Conservation (phyloP, 306 rosid genomes). For the Gillenia trifoliata region DNA sequence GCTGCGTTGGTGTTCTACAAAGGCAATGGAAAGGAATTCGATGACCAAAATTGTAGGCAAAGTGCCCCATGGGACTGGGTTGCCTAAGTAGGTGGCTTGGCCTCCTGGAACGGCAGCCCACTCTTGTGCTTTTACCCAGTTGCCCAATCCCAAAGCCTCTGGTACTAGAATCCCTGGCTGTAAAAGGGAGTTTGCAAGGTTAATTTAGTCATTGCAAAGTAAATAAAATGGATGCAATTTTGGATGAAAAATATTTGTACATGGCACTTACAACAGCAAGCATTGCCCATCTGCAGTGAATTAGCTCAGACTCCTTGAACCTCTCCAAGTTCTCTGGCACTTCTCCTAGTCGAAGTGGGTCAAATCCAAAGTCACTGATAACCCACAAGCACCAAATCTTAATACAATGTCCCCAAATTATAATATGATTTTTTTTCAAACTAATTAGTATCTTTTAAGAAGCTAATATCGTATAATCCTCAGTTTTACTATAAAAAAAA, state of each 20-base stretch:
- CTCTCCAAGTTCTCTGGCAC: conserved; percentile 98
- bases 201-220: background rate
- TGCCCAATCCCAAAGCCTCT: conserved; percentile 92
- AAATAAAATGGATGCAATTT: background rate
- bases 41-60: conserved; percentile 86
- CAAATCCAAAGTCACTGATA: conserved; percentile 24
- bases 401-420: background rate
- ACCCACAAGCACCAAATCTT: background rate
- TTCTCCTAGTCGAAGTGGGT: conserved; percentile 72
- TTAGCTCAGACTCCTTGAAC: conserved; percentile 91
- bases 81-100: conserved; percentile 90
- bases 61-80: conserved; percentile 99
- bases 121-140: conserved; percentile 96
- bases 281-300: conserved; percentile 99
- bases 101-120: conserved; percentile 98
- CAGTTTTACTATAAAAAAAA: no score
- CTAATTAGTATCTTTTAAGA: background rate
- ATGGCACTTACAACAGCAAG: conserved; percentile 83
- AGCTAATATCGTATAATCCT: no score
- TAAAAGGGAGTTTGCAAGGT: background rate
- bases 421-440: background rate
- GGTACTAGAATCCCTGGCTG: conserved; percentile 98
- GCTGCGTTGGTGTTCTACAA: conserved; percentile 97
- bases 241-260: background rate
- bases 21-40: conserved; percentile 82